Base-by-base conservation (phyloP, 257 asterid genomes). In the Nicotiana undulata region DNA sequence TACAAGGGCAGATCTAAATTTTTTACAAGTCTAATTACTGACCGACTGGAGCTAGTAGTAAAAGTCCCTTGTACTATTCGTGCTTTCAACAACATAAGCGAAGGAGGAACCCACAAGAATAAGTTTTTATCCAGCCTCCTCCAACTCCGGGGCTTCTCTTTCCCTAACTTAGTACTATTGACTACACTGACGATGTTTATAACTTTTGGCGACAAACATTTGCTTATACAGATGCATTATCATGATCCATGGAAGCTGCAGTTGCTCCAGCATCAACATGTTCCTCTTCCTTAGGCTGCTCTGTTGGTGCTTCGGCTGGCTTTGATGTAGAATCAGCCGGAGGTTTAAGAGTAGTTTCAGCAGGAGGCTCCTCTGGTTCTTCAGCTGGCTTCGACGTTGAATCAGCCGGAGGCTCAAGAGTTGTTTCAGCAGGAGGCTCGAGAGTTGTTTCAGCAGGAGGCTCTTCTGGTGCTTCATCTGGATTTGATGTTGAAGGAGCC, bases 251-350 rank as follows among this genome's bases (percentile, higher is more conserved):
- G 44, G 84, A 79, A 37, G 82, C 22, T 37, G 37, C 5, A 0
- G 15, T 26, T 12, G 85, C 40, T 81, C 77, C 85, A 82, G 63
- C 56, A 53, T 83, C 83, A 9, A 59, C 53, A 9, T 24, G 86
- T 63, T 79, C 85, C 82, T 83, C 91, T n/a, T 51, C 79, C 79
- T 82, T 84, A 59, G 72, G 79, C 75, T 79, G 87, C 70, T 77
- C 83, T 56, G 81, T 89, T 26, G 74, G 11, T 49, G 81, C 61
- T 20, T 59, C 78, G 12, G 44, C 85, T 26, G 81, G 68, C 37
- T 61, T 82, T 56, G 76, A 61, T 80, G 75, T 52, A 28, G 44
- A 46, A 28, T 20, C 29, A 78, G 81, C 34, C 31, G 56, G 59
- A 78, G 74, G 81, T 4, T 63, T 16, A 22, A 15, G 82, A 37